Percentiles rank a stretch among this genome's conserved stretches.
Evolutionary conservation across 1,139 yeast genomes (phyloP).

Genomic region (Debaryomyces sp.): DNA sequence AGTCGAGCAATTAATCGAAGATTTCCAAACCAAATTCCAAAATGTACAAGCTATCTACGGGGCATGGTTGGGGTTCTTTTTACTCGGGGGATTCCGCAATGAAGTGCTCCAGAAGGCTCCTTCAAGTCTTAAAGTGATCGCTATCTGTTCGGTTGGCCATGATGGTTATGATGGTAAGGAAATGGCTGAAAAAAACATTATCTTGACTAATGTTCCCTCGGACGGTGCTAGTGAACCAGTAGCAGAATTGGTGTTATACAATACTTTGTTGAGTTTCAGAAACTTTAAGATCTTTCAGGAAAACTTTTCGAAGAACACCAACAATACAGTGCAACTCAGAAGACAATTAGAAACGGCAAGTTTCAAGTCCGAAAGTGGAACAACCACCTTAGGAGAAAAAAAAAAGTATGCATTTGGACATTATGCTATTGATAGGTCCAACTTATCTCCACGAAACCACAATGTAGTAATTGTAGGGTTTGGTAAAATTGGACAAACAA

Average conservation of each 20-base stretch:
- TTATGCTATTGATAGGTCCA: constrained; percentile 33
- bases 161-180: constrained; percentile 57
- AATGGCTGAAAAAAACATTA: constrained; percentile 46
- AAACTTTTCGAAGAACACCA: constrained; percentile 29
- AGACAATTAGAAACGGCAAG: constrained; percentile 34
- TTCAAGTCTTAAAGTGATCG: constrained; percentile 51
- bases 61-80: constrained; percentile 60
- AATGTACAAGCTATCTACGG: constrained; percentile 62
- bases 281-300: constrained; percentile 55
- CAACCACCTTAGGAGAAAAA: constrained; percentile 24
- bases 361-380: constrained; percentile 39
- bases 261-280: constrained; percentile 64
- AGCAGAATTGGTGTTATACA: constrained; percentile 71
- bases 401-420: constrained; percentile 54
- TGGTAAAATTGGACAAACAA: constrained; percentile 73
- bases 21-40: constrained; percentile 34
- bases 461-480: constrained; percentile 73
- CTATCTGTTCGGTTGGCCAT: constrained; percentile 73
- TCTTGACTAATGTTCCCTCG: constrained; percentile 68
- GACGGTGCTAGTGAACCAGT: constrained; percentile 67
- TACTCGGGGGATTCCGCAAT: constrained; percentile 51
- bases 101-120: constrained; percentile 58
- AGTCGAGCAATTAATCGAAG: constrained; percentile 41
- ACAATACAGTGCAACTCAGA: constrained; percentile 49
- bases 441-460: constrained; percentile 58